Evolutionary conservation across 148 eudicot genomes (phyloP), one percentile per base, ranked within the genome.

Genomic region (Cornus suecica): DNA sequence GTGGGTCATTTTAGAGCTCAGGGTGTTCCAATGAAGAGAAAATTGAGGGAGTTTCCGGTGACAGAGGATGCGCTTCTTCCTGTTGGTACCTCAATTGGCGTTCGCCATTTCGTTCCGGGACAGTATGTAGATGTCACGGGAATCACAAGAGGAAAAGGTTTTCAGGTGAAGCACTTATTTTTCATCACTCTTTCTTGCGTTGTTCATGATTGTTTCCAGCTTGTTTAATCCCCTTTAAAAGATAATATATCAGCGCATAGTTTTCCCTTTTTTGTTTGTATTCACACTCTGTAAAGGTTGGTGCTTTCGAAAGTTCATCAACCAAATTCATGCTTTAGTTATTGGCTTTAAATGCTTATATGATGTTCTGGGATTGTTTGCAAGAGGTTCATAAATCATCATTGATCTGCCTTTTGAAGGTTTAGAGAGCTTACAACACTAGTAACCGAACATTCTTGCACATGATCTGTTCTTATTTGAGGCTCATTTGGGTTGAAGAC

Each of bases 1-100:
- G 87, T 95, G 73, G 99, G 99, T 30, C 99, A 95, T 87, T 95
- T 93, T 80, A 88, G 98, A 86, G 97, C 99, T 69, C 99, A 95
- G 84, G 97, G 97, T 58, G 99, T 95, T 70, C 97, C 97, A 25
- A 77, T 95, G 93, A 95, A 90, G 86, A 90, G 99, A 84, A 95
- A 93, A 83, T 77, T 95, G 83, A 90, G 81, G 84, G 99, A 95
- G 88, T 95, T 95, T 70, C 97, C 94, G 4, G 97, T 95, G 52
- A 86, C 99, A 0, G 93, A 87, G 79, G 99, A 95, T 77, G 99
- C 90, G 1, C 89, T 95, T 70, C 92, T 95, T 69, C 99, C 99
- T 25, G 84, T 90, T 70, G 99, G 99, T 71, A 83, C 89, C 7
- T 66, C 87, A 27, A 80, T 95, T 68, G 88, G 87, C 8, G 98